Evolutionary conservation across 495 filamentous ascomycete species (phyloP).

Genomic region (Glonium stellatum): DNA sequence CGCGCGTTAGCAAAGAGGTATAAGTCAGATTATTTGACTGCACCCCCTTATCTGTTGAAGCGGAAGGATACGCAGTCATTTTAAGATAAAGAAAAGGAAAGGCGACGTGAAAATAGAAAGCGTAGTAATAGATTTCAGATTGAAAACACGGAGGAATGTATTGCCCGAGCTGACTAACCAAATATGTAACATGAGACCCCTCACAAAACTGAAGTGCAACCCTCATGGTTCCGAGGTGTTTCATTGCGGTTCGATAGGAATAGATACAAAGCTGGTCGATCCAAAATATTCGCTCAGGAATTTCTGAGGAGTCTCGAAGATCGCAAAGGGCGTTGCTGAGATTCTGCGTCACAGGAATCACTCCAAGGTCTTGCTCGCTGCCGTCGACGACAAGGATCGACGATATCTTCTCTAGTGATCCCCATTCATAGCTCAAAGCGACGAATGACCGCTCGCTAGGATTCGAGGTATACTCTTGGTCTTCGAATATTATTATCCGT

Average conservation of each 20-base stretch:
- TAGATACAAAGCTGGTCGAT: too few relatives aligned
- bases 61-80: conserved; percentile 2
- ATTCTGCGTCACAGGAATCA: too few relatives aligned
- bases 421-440: too few relatives aligned
- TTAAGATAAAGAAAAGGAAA: neutral
- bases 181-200: neutral
- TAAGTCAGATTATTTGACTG: neutral
- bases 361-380: too few relatives aligned
- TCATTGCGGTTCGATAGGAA: conserved; percentile 2
- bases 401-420: too few relatives aligned
- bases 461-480: too few relatives aligned
- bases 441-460: too few relatives aligned
- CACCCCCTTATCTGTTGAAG: neutral
- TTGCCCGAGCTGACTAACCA: conserved; percentile 2
- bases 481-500: too few relatives aligned
- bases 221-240: neutral
- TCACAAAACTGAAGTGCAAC: neutral
- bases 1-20: conserved; percentile 2
- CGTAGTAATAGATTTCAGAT: conserved; percentile 1
- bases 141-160: neutral
- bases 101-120: conserved; percentile 1
- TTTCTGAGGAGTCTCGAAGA: too few relatives aligned
- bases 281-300: too few relatives aligned
- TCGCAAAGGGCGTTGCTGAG: too few relatives aligned
- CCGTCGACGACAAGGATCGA: too few relatives aligned